Evolutionary conservation across 768 basidiomycete genomes (phyloP), one percentile per base, ranked within the genome.

Genomic region (Kwoniella sp.): DNA sequence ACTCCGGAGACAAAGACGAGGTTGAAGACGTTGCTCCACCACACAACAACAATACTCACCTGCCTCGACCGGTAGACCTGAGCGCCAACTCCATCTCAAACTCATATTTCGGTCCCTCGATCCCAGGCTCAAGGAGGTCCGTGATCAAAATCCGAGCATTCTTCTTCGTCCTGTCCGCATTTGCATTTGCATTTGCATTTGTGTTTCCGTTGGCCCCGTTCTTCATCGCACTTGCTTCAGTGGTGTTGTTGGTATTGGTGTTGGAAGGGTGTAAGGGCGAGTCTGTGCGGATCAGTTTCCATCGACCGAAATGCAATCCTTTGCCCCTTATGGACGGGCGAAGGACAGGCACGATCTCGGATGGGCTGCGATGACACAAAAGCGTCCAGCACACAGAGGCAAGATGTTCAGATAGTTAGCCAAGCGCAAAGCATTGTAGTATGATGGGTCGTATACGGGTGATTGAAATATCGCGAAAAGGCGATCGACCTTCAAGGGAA

Each of bases 251-350:
- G 20, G 37, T 12, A 29, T 53, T 53, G 29, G 5, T 38, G 50
- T 51, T 59, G 15, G 26, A 23, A 11, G 28, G 52, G 57, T 61
- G 47, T n/a, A 58, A 37, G 2, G 61, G 57, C 4, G 66, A 53
- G 56, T 73, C 72, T 23, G 73, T 69, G 38, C 76, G 69, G 29
- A 66, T 31, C 4, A 80, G 65, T 3, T 63, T 55, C 77, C 77
- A 80, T 28, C 62, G 59, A 1, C 79, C 79, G 61, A 79, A 71
- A 52, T 77, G 76, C 2, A 77, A 69, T 20, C 79, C 79, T 71
- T 80, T 79, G 85, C 88, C 90, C 55, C 88, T 87, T 12, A 93
- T 83, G 2, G 86, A 85, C 17, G 89, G 90, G 63, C 89, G 89
- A 57, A 95, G 84, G 8, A 87, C 79, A 8, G 88, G 89, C 59